Base-by-base conservation (phyloP, 2,329 filamentous ascomycete genomes). In the Aspergillus viridinutans region DNA sequence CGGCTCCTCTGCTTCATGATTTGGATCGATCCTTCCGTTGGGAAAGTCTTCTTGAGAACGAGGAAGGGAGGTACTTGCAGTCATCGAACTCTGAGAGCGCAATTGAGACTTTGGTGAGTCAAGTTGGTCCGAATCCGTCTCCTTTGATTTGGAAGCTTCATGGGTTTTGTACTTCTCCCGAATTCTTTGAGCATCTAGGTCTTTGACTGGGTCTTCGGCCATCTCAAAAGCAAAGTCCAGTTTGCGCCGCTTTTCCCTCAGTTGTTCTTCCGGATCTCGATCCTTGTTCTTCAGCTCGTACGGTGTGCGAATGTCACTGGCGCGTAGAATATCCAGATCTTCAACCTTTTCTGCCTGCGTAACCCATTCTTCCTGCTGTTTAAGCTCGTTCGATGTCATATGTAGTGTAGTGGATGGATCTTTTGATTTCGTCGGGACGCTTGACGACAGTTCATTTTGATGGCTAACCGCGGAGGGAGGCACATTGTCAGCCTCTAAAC, bases 231-330 rank as follows among this genome's bases (percentile, higher is more conserved):
- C 60, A 14, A 61, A 47, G 52, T 70, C 65, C 50, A 69, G 49
- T 8, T 58, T 58, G 28, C 63, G 54, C n/a, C 61, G 59, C 28
- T 32, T 53, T 38, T 62, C 17, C 43, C 56, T 57, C 35, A 63
- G 64, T 32, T 61, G 56, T 3, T 54, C 50, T 9, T 67, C 64
- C 4, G 59, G 35, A 6, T 66, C 58, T 20, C 60, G 62, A 29
- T 61, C 63, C n/a, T 64, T 59, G 10, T 56, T 58, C 32, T 59
- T 62, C 12, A 62, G 35, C 49, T 63, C 61, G 54, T 69, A 74
- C 23, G 65, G 59, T 12, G 69, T 67, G 49, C 73, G 68, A 21
- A 76, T 70, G 59, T 75, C 73, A 53, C 66, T 72, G 2, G 72
- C 69, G 42, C 67, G 63, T 43, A 76, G 60, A n/a, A 66, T 55